Base-by-base conservation (phyloP, 805 yeast species). In the Suhomyces sp. region DNA sequence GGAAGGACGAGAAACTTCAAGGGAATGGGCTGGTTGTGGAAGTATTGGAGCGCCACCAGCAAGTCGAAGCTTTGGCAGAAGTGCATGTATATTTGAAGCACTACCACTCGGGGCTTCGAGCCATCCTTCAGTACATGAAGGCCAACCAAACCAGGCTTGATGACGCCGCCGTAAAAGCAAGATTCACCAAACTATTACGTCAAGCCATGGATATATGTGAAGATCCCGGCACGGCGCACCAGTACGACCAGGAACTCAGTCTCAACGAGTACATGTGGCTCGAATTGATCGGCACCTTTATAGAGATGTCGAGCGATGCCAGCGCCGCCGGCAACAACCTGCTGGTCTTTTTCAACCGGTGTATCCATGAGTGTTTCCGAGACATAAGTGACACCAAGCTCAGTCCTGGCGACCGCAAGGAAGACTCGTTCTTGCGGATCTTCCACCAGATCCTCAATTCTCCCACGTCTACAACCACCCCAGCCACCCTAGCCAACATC, bases 401-500 rank as follows among this genome's bases (percentile, higher is more conserved):
- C 4, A 63, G 60, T 46, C 61, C 65, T 1, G 42, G 49, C 1
- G 61, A 54, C 22, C 50, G 55, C 27, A 35, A 41, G 8, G 66
- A 66, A 41, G 46, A 58, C 42, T 78, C 86, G 1, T 81, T 88
- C 55, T 68, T 83, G 49, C 69, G 72, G 15, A 83, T 87, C 2
- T 78, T 87, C 57, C 77, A 83, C 29, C 67, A 70, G 44, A 83
- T 87, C 52, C 67, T 88, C 36, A 78, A 77, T 41, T 74, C 85
- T 1, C 31, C 46, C 12, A 24, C 27, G 9, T 42, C 45, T 10
- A 23, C 46, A 9, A 36, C 48, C 31, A 41, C 76, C 17, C 63
- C 77, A 26, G 79, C 87, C 5, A 81, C 83, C 6, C 62, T 87
- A 4, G 80, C 84, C 0, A 86, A 86, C 57, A 78, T 88, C 13